Base-by-base conservation (phyloP, 192 early-diverging fungal genomes). In the Podila epicladia region DNA sequence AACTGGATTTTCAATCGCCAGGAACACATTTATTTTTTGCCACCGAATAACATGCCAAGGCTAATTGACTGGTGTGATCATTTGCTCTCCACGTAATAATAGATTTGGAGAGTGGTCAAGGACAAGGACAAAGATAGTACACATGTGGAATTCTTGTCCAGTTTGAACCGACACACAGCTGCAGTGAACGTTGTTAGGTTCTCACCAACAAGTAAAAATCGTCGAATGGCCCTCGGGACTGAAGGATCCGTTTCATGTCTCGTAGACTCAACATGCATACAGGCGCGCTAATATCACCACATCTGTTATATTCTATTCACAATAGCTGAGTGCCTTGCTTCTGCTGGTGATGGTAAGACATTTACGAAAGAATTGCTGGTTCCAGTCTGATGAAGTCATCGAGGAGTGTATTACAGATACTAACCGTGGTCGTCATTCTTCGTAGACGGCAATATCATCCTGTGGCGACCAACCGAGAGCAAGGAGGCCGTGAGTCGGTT, bases 171-270 rank as follows among this genome's bases (percentile, higher is more conserved):
- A 19, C 97, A 99, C 77, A 89, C 93, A 1, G 93, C 90, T 9
- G 93, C 94, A 15, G 97, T 98, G 32, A 99, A 99, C 75, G 93
- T 95, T 51, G 96, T 98, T 13, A 91, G 96, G 24, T 99, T 95
- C 75, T 92, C 94, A 12, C 96, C 96, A 0, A 85, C 76, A 61
- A 89, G 87, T 89, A 82, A 19, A 4, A 17, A 49, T 48, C 28
- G 63, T 64, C 49, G 8, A 28, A 38, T 2, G 35, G 35, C 35
- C 5, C 5, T 37, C 35, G 6, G 7, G 35, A 9, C 9, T 37
- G 8, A 9, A 15, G 45, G 28, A 15, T 58, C 32, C 28, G 13
- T 53, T 24, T 24, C 4, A 35, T 35, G 33, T 35, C 33, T 4
- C 33, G 2, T 7, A 53, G 17, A 53, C 20, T 24, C 51, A 8